Percentiles rank a stretch among this genome's conserved stretches.
Conservation (phyloP, 176 grass and related monocot genomes). For the Paspalum vaginatum region DNA sequence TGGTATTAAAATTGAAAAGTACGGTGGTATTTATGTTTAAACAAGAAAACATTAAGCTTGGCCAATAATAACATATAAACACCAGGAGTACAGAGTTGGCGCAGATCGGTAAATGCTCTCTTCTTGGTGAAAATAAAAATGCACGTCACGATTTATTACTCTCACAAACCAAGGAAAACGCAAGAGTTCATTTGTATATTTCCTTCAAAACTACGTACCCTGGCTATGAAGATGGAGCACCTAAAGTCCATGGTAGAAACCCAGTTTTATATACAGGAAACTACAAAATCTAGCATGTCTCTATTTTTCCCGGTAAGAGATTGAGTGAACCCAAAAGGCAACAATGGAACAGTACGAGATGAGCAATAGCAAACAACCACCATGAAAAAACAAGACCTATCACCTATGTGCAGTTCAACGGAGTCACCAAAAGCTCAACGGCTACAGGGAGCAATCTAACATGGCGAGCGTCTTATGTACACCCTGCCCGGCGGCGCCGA, state of each 20-base stretch:
- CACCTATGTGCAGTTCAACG: neutral
- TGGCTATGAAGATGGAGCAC: neutral
- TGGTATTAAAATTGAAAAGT: neutral
- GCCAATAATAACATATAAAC: neutral
- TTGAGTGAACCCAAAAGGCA: constrained; percentile 5
- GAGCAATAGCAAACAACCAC: neutral
- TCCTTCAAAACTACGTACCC: constrained; percentile 15
- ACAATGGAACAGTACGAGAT: constrained; percentile 22
- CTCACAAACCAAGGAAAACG: constrained; percentile 40
- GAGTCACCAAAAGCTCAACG: constrained; percentile 21
- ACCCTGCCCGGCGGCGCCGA: constrained; percentile 34
- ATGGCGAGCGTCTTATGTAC: constrained; percentile 63
- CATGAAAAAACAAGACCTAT: constrained; percentile 14
- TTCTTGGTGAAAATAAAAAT: neutral
- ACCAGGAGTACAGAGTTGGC: neutral
- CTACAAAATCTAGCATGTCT: neutral
- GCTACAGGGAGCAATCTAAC: constrained; percentile 64
- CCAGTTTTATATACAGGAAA: neutral
- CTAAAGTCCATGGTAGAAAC: neutral
- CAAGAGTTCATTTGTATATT: constrained; percentile 28
- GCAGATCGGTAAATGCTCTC: neutral
- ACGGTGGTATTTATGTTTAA: no score
- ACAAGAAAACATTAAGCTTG: neutral
- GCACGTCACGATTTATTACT: neutral
- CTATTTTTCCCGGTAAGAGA: neutral